Evolutionary conservation across 2,329 filamentous ascomycete species (phyloP).

Genomic region (Sclerotinia trifoliorum): DNA sequence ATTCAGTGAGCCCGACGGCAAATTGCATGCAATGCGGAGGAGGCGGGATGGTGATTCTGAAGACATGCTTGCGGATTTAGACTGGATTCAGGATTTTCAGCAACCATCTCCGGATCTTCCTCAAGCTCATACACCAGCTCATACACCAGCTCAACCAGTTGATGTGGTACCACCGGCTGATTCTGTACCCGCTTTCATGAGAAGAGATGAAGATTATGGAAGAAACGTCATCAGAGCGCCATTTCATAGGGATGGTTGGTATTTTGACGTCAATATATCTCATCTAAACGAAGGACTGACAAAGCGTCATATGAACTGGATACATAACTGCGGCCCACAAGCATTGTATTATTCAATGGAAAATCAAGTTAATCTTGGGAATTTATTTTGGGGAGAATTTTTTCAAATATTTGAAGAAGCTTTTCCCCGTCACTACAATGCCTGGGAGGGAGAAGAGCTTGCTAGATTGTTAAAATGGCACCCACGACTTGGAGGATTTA

Average conservation of each 20-base stretch:
- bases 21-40: not conserved
- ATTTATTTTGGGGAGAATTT: not conserved
- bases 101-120: not conserved
- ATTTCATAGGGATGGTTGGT: not conserved
- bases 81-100: not conserved
- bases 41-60: not conserved
- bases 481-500: not conserved
- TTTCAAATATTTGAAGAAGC: not conserved
- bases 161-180: not conserved
- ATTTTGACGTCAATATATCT: not conserved
- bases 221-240: not conserved
- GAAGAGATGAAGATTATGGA: not conserved
- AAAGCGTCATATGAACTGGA: not conserved
- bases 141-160: not conserved
- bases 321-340: not conserved
- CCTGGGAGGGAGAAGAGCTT: not conserved
- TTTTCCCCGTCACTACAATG: not conserved
- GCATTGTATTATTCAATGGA: not conserved
- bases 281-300: constrained; percentile 1
- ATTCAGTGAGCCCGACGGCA: no score
- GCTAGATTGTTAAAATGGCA: not conserved
- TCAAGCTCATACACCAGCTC: not conserved
- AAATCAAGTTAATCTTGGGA: not conserved
- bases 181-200: not conserved
- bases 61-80: not conserved